Percentiles rank a stretch among this genome's conserved stretches.
These are phyloP conservation scores for Dentiscutata heterogama DNA, from an alignment of 371 early-diverging fungal genomes.

Conservation along the genomic window DNA sequence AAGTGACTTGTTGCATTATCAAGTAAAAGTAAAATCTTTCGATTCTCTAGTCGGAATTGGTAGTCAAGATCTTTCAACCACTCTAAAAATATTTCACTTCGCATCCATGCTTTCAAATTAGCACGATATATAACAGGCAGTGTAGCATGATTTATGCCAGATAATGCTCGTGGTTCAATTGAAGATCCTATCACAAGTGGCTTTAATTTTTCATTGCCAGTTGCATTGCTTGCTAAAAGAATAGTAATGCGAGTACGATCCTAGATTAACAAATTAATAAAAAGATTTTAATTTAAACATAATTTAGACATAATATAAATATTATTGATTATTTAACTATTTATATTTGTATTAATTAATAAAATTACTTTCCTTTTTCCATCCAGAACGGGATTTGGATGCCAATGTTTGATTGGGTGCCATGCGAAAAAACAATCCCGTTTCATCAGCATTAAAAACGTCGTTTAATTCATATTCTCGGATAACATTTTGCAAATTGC, in stretches of 20 bases:
- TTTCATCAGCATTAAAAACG: conserved; percentile 18
- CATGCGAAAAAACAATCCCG: not conserved
- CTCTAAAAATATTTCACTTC: not conserved
- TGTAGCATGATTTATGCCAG: not conserved
- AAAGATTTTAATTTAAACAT: too few relatives aligned
- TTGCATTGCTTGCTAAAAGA: conserved; percentile 35
- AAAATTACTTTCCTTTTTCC: conserved; percentile 17
- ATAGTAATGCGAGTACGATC: conserved; percentile 14
- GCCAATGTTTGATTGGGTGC: not conserved
- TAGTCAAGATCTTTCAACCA: not conserved
- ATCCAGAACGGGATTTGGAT: not conserved
- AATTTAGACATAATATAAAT: too few relatives aligned
- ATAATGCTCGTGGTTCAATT: conserved; percentile 40
- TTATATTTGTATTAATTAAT: too few relatives aligned
- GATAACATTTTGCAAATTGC: not conserved
- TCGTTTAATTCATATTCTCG: not conserved
- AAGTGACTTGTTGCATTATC: conserved; percentile 1
- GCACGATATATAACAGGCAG: conserved; percentile 32
- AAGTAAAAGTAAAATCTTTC: conserved; percentile 9
- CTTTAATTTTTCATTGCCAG: conserved; percentile 40
- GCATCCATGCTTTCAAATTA: conserved; percentile 45
- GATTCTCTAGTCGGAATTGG: not conserved
- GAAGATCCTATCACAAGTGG: conserved; percentile 41
- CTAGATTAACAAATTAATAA: too few relatives aligned
- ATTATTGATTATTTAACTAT: too few relatives aligned